A percentile compares a stretch with the other conserved stretches of the same genome.
Conservation (phyloP, 371 early-diverging fungal genomes). For the Parasitella parasitica region DNA sequence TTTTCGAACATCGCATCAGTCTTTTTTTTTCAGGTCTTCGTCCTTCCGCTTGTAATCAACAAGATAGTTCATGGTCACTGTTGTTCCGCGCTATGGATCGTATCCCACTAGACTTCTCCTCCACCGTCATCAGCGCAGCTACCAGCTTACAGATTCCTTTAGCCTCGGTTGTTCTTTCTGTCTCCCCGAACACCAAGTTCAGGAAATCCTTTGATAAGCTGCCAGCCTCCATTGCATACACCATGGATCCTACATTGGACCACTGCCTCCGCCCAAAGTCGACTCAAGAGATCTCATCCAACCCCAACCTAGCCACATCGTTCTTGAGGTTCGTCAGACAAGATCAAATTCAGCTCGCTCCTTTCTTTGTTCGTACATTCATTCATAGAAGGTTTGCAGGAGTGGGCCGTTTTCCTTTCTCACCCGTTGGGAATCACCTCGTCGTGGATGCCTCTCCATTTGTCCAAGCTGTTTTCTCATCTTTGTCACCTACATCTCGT, state of each 20-base stretch:
- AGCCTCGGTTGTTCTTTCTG: background rate
- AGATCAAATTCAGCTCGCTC: background rate
- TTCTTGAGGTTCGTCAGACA: background rate
- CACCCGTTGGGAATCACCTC: background rate
- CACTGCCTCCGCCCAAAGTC: background rate
- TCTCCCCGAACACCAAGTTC: background rate
- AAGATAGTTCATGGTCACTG: background rate
- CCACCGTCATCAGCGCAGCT: background rate
- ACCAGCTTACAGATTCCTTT: conserved; percentile 3
- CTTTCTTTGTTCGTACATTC: background rate
- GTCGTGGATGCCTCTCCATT: background rate
- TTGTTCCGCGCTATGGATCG: conserved; percentile 7
- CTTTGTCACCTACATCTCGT: background rate
- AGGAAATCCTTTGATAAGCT: background rate
- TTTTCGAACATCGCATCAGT: background rate
- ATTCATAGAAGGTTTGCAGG: no score
- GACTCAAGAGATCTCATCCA: background rate
- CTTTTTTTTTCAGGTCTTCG: background rate
- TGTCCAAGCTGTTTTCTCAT: background rate
- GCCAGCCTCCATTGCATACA: background rate
- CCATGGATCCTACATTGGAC: background rate
- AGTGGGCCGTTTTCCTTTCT: background rate
- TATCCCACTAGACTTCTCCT: background rate
- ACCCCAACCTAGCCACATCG: background rate
- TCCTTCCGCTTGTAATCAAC: background rate